Conservation (phyloP, 495 filamentous ascomycete species). For the Aspergillus sclerotiicarbonarius region DNA sequence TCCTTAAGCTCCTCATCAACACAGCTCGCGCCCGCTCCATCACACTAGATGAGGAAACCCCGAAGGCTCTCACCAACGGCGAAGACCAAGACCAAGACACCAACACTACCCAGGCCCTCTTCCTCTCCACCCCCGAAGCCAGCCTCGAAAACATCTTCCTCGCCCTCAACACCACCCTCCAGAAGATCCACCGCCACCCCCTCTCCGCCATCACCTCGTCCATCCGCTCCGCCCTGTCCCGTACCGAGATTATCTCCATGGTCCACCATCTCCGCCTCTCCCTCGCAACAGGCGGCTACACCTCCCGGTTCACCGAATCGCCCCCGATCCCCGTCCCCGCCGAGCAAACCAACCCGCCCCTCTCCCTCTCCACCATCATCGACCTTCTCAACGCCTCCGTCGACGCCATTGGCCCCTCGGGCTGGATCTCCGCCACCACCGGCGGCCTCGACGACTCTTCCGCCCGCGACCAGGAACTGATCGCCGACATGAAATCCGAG, state of each 20-base stretch:
- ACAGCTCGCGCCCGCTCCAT: conserved; percentile 34
- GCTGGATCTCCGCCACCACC: conserved; percentile 69
- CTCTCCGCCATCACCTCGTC: conserved; percentile 52
- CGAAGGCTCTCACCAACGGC: conserved; percentile 32
- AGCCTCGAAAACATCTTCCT: conserved; percentile 36
- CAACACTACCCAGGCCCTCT: not conserved
- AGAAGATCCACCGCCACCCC: conserved; percentile 65
- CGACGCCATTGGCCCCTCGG: conserved; percentile 78
- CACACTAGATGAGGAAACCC: conserved; percentile 31
- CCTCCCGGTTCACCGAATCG: conserved; percentile 43
- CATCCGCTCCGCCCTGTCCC: conserved; percentile 63
- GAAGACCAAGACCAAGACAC: conserved; percentile 15
- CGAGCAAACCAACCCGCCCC: conserved; percentile 49
- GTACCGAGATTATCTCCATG: conserved; percentile 66
- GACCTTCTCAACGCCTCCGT: conserved; percentile 72
- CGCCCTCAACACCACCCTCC: conserved; percentile 48
- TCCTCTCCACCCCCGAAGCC: conserved; percentile 23
- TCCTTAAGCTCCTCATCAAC: conserved; percentile 39
- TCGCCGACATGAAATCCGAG: conserved; percentile 67
- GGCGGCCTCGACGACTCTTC: conserved; percentile 41
- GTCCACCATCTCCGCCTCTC: conserved; percentile 74
- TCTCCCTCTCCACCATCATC: conserved; percentile 52
- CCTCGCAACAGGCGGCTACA: conserved; percentile 46
- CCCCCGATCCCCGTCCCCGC: conserved; percentile 47
- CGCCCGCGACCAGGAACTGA: conserved; percentile 57